Conservation (phyloP, 208 protist species). For the Hexamita inflata region DNA sequence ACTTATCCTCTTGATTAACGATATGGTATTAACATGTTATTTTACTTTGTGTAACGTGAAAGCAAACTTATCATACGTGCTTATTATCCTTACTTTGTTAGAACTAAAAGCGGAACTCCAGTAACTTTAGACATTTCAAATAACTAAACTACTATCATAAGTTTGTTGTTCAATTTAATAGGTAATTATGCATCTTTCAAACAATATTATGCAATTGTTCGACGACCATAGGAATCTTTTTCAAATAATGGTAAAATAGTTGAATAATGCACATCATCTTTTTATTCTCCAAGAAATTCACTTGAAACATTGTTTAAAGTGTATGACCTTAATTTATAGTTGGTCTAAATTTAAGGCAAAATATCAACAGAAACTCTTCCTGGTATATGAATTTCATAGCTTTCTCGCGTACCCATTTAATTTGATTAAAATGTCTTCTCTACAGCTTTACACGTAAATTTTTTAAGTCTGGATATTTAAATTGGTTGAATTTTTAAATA, state of each 20-base stretch:
- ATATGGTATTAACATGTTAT: conserved; percentile 52
- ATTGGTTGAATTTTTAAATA: conserved; percentile 60
- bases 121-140: conserved; percentile 97
- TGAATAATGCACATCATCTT: conserved; percentile 97
- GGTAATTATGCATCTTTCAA: conserved; percentile 86
- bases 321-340: conserved; percentile 96
- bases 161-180: conserved; percentile 81
- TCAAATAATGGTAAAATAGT: conserved; percentile 82
- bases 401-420: conserved; percentile 87
- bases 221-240: conserved; percentile 78
- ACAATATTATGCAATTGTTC: conserved; percentile 91
- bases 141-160: conserved; percentile 93
- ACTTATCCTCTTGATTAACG: neutral
- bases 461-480: conserved; percentile 28
- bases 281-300: conserved; percentile 93
- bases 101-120: conserved; percentile 81
- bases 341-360: conserved; percentile 76
- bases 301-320: conserved; percentile 91
- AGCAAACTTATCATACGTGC: conserved; percentile 84
- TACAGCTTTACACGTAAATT: neutral
- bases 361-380: conserved; percentile 88
- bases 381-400: conserved; percentile 70
- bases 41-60: conserved; percentile 52
- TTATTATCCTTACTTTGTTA: conserved; percentile 88
- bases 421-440: conserved; percentile 79